Evolutionary conservation across 441 rosid species (phyloP).

Genomic region (Arabidopsis lyrata): DNA sequence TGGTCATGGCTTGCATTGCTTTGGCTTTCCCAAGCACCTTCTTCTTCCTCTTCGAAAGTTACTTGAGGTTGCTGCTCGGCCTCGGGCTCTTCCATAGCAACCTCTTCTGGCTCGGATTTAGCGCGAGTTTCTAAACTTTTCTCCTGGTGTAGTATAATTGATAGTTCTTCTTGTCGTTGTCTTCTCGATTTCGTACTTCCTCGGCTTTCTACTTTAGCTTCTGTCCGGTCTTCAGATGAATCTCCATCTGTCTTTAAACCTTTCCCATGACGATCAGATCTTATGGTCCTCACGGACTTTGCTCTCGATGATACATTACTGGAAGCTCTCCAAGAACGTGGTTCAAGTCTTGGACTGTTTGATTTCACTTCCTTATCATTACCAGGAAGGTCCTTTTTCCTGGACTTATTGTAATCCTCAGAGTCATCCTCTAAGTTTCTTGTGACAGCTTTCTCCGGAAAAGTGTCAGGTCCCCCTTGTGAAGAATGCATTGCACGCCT

Average conservation of each 20-base stretch:
- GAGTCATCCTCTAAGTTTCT: constrained; percentile 35
- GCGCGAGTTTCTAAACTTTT: constrained; percentile 7
- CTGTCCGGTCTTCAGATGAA: constrained; percentile 46
- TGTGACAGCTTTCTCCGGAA: constrained; percentile 38
- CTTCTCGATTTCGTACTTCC: constrained; percentile 41
- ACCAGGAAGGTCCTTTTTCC: constrained; percentile 35
- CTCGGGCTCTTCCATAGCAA: constrained; percentile 35
- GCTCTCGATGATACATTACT: constrained; percentile 57
- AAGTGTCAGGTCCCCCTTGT: constrained; percentile 35
- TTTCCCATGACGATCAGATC: constrained; percentile 47
- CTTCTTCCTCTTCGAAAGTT: constrained; percentile 46
- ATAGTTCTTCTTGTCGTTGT: constrained; percentile 30
- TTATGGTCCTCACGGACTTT: constrained; percentile 73
- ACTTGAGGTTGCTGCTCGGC: constrained; percentile 37
- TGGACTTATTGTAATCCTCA: constrained; percentile 20
- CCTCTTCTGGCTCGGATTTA: constrained; percentile 29
- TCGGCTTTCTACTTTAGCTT: constrained; percentile 26
- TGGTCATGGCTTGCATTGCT: constrained; percentile 56
- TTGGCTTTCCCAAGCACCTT: constrained; percentile 37
- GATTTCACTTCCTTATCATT: constrained; percentile 15
- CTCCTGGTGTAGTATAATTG: constrained; percentile 35
- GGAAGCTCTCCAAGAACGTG: constrained; percentile 47
- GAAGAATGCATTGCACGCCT: constrained; percentile 45
- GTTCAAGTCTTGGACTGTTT: constrained; percentile 35
- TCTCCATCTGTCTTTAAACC: constrained; percentile 37